phyloP scores from a whole-genome alignment of 257 asterid genomes.

The Penstemon davidsonii region DNA sequence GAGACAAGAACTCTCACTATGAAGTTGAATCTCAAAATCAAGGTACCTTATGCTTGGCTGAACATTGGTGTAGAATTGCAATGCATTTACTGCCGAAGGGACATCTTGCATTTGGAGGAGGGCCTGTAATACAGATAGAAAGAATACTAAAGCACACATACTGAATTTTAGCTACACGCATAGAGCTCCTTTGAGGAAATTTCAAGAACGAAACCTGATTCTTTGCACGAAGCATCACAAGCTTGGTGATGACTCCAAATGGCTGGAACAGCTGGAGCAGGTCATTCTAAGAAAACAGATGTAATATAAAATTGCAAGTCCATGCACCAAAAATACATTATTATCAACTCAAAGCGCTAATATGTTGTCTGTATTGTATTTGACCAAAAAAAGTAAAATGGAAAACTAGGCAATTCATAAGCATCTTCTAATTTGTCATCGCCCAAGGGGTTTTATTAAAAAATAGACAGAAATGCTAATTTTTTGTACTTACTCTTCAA shows the following conservation, averaged over 20 bases:
- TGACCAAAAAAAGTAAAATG: not conserved
- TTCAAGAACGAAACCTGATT: slow-evolving; percentile 66
- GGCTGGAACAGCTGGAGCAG: slow-evolving; percentile 98
- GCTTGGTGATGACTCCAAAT: slow-evolving; percentile 86
- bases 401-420: not conserved
- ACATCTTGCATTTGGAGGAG: slow-evolving; percentile 98
- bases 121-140: slow-evolving; percentile 52
- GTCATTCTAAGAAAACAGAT: slow-evolving; percentile 63
- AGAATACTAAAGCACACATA: slow-evolving; percentile 19
- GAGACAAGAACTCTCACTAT: slow-evolving; percentile 14
- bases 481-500: not conserved
- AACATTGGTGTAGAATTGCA: slow-evolving; percentile 79
- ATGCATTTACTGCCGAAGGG: slow-evolving; percentile 79
- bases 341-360: slow-evolving; percentile 5
- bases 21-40: slow-evolving; percentile 18
- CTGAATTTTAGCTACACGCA: slow-evolving; percentile 22
- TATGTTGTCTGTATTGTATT: not conserved
- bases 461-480: not conserved
- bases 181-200: slow-evolving; percentile 19
- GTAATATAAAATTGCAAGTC: not conserved
- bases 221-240: slow-evolving; percentile 97
- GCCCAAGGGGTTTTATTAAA: not conserved
- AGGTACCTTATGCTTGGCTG: slow-evolving; percentile 89
- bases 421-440: not conserved
- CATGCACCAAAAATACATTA: not conserved